These are phyloP conservation scores for Suhomyces wounanorum DNA, from an alignment of 1,139 yeast genomes.

Conservation along the genomic window DNA sequence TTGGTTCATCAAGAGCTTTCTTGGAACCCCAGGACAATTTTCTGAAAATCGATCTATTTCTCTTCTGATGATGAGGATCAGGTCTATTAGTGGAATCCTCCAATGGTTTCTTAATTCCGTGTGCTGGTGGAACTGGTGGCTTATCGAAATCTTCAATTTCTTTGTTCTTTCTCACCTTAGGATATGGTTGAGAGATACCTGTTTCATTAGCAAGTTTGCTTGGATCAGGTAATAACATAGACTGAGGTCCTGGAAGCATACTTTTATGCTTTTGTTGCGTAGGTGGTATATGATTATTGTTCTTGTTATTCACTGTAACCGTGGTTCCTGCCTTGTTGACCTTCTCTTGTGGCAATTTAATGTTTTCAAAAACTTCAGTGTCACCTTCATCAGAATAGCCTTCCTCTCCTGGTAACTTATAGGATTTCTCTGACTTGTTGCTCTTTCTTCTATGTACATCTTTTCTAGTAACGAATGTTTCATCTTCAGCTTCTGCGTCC, in stretches of 20 bases:
- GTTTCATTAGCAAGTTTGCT: conserved; percentile 12
- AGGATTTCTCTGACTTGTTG: conserved; percentile 12
- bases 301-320: background rate
- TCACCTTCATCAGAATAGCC: conserved; percentile 23
- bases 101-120: conserved; percentile 27
- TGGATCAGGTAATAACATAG: conserved; percentile 41
- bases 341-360: conserved; percentile 43
- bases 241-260: conserved; percentile 38
- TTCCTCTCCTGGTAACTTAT: conserved; percentile 18
- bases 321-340: conserved; percentile 9
- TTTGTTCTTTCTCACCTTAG: conserved; percentile 28
- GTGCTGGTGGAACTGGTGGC: conserved; percentile 23
- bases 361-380: conserved; percentile 44
- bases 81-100: conserved; percentile 36
- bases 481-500: conserved; percentile 24
- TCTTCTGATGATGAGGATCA: conserved; percentile 29
- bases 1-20: conserved; percentile 30
- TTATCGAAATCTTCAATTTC: conserved; percentile 18
- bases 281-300: background rate
- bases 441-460: conserved; percentile 26
- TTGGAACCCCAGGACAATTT: conserved; percentile 61
- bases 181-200: conserved; percentile 27
- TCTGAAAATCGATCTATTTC: conserved; percentile 58
- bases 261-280: conserved; percentile 23
- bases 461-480: conserved; percentile 39